These are phyloP conservation scores for Coleophoma crateriformis DNA, from an alignment of 2,329 filamentous ascomycete species.

Conservation along the genomic window DNA sequence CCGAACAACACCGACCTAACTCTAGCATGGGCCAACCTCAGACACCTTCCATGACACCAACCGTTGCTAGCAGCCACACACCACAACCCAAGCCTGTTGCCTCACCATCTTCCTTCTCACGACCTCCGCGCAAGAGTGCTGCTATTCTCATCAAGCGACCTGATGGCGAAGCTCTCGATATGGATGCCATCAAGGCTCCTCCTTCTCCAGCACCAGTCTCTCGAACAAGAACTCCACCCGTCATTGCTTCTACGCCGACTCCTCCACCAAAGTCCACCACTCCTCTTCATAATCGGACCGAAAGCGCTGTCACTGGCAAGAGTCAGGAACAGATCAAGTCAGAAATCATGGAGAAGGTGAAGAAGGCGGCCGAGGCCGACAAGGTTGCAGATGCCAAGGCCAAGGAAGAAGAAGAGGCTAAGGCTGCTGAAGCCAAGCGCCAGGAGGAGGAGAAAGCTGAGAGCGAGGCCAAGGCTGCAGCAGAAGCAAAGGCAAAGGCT, in stretches of 20 bases:
- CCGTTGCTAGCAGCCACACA: slow-evolving; percentile 44
- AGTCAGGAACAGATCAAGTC: slow-evolving; percentile 76
- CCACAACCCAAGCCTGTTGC: slow-evolving; percentile 45
- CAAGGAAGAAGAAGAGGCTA: slow-evolving; percentile 24
- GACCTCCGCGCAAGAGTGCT: slow-evolving; percentile 51
- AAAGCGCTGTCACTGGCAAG: slow-evolving; percentile 61
- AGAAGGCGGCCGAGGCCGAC: slow-evolving; percentile 29
- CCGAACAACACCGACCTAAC: slow-evolving; percentile 48
- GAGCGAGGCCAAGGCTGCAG: slow-evolving; percentile 15
- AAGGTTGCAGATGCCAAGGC: slow-evolving; percentile 27
- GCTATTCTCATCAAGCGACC: slow-evolving; percentile 82
- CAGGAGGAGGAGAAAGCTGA: slow-evolving; percentile 30
- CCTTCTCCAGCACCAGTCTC: slow-evolving; percentile 49
- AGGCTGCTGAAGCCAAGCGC: slow-evolving; percentile 24
- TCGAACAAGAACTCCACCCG: slow-evolving; percentile 50
- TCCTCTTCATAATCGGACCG: slow-evolving; percentile 60
- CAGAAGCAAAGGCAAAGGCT: slow-evolving; percentile 12
- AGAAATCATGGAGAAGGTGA: slow-evolving; percentile 61
- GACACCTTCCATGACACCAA: slow-evolving; percentile 24
- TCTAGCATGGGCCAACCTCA: slow-evolving; percentile 29
- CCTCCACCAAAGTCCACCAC: slow-evolving; percentile 73
- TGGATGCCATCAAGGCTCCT: slow-evolving; percentile 60
- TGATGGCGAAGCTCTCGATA: slow-evolving; percentile 71
- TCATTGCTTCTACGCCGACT: slow-evolving; percentile 70
- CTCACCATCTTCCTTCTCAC: slow-evolving; percentile 26